Conservation (phyloP, 352 stramenopile genomes). For the Phytopythium vexans region DNA sequence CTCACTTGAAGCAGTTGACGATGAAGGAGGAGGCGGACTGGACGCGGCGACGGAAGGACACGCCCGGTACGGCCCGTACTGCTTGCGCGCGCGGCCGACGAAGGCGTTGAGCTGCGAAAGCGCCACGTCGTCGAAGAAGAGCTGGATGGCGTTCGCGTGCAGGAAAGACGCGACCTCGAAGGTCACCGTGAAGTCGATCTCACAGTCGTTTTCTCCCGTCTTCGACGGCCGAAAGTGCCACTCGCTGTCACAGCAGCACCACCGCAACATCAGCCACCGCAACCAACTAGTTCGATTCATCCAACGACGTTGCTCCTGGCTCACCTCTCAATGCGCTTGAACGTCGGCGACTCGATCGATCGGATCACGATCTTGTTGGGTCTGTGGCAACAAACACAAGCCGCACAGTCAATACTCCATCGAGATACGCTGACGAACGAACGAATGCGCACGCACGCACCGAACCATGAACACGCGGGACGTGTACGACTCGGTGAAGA, state of each 20-base stretch:
- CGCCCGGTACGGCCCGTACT: conserved; percentile 23
- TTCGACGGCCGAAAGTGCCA: conserved; percentile 59
- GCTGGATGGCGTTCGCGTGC: conserved; percentile 73
- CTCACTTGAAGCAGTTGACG: not conserved
- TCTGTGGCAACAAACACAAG: conserved; percentile 11
- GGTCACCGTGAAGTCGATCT: conserved; percentile 77
- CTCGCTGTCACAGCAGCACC: conserved; percentile 33
- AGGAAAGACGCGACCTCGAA: conserved; percentile 81
- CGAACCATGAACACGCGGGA: conserved; percentile 78
- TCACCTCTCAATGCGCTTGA: conserved; percentile 85
- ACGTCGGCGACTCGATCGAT: conserved; percentile 80
- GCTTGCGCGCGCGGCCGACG: conserved; percentile 57
- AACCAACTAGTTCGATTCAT: not conserved
- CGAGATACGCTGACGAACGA: not conserved
- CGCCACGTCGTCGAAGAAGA: conserved; percentile 85
- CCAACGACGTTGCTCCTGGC: not conserved
- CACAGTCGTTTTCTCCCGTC: conserved; percentile 48
- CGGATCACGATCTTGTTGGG: conserved; percentile 72
- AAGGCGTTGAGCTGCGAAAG: conserved; percentile 81
- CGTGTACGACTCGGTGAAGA: conserved; percentile 84
- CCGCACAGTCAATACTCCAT: not conserved
- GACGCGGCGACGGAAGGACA: too few relatives aligned
- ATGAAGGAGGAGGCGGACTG: not conserved
- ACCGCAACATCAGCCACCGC: not conserved
- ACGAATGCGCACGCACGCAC: conserved; percentile 10